A percentile compares a stretch with the other conserved stretches of the same genome.
Conservation (phyloP, 192 early-diverging fungal genomes). For the Entomortierella lignicola region DNA sequence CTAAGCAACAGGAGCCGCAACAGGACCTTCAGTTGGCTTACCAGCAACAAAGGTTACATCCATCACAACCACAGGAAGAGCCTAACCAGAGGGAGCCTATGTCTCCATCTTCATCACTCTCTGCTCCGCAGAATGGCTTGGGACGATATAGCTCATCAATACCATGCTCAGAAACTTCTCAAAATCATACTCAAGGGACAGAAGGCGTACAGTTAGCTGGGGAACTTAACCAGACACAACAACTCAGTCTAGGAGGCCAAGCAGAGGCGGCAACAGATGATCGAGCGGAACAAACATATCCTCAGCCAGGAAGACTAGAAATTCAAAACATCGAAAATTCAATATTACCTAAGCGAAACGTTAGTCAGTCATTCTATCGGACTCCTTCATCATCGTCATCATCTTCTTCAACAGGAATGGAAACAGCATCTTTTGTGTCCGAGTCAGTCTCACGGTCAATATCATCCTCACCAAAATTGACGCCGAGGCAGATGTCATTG, state of each 20-base stretch:
- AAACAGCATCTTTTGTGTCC: background rate
- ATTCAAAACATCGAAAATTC: background rate
- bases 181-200: background rate
- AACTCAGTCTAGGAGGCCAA: background rate
- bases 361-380: background rate
- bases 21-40: background rate
- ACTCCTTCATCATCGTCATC: background rate
- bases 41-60: background rate
- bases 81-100: background rate
- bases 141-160: background rate
- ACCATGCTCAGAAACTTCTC: background rate
- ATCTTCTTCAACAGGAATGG: background rate
- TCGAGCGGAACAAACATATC: constrained; percentile 3
- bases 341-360: background rate
- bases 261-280: no score
- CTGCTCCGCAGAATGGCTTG: background rate
- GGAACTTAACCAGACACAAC: background rate
- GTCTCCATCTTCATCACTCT: background rate
- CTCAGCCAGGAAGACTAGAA: background rate
- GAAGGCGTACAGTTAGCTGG: background rate
- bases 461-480: background rate
- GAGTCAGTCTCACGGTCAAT: background rate
- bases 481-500: background rate
- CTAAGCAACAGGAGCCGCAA: background rate
- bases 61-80: background rate